phyloP scores from a whole-genome alignment of 1,139 yeast genomes.

The Kodamaea ohmeri region DNA sequence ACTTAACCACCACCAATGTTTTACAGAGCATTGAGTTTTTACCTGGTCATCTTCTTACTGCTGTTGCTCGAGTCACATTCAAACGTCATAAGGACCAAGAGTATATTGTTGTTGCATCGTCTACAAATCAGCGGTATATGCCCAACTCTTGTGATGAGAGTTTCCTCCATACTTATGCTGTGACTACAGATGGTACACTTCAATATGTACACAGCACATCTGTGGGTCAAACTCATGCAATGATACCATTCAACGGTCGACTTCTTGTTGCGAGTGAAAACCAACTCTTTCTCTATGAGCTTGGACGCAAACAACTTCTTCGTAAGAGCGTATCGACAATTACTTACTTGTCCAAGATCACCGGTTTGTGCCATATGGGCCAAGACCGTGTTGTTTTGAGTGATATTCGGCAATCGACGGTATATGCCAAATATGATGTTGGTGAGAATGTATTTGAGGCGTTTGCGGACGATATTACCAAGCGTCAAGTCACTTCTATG shows the following conservation, averaged over 20 bases:
- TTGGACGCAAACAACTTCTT: constrained; percentile 78
- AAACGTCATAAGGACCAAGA: constrained; percentile 24
- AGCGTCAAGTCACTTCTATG: constrained; percentile 64
- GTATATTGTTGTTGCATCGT: constrained; percentile 50
- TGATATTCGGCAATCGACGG: constrained; percentile 63
- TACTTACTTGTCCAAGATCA: constrained; percentile 43
- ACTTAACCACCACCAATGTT: constrained; percentile 33
- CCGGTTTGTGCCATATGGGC: constrained; percentile 52
- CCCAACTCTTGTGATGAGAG: constrained; percentile 34
- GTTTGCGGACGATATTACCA: constrained; percentile 66
- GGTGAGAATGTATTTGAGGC: constrained; percentile 53
- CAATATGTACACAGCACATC: constrained; percentile 55
- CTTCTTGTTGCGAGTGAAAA: constrained; percentile 60
- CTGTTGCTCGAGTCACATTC: constrained; percentile 22
- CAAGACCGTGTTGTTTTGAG: constrained; percentile 59
- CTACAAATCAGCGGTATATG: constrained; percentile 33
- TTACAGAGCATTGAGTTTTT: constrained; percentile 42
- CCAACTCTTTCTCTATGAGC: constrained; percentile 58
- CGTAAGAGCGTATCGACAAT: constrained; percentile 54
- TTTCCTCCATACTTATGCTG: constrained; percentile 44
- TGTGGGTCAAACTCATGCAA: constrained; percentile 50
- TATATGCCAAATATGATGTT: constrained; percentile 53
- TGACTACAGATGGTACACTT: constrained; percentile 18
- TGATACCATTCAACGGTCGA: constrained; percentile 58
- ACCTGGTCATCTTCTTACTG: constrained; percentile 39